Percentiles rank a stretch among this genome's conserved stretches.
Conservation (phyloP, 164 flowering plant genomes). For the Chimonanthus salicifolius region DNA sequence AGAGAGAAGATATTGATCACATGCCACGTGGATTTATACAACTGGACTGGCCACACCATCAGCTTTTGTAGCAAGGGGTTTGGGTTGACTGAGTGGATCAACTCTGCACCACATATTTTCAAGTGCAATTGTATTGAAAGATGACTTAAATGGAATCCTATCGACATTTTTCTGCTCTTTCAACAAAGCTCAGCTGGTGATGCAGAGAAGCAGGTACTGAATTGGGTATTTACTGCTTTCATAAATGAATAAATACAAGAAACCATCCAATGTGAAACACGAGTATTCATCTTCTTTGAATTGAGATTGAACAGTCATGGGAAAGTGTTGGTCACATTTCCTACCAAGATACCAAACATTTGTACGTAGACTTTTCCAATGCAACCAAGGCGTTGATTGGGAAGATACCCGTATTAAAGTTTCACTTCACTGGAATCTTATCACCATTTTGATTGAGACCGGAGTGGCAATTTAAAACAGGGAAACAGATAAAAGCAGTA, state of each 20-base stretch:
- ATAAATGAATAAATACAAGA: background rate
- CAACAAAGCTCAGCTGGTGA: background rate
- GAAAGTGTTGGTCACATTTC: background rate
- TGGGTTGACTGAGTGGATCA: background rate
- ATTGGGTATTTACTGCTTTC: too few relatives aligned
- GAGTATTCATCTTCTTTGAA: too few relatives aligned
- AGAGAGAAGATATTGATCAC: background rate
- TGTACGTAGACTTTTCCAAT: too few relatives aligned
- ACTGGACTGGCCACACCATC: background rate
- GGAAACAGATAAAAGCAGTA: too few relatives aligned
- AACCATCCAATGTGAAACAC: too few relatives aligned
- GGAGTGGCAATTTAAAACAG: too few relatives aligned
- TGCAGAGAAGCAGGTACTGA: background rate
- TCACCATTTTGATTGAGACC: too few relatives aligned
- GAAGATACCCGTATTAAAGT: too few relatives aligned
- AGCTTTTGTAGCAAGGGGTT: background rate
- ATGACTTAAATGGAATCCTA: background rate
- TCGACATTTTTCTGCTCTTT: background rate
- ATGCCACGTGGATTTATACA: too few relatives aligned
- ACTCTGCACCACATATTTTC: background rate
- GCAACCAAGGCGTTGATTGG: too few relatives aligned
- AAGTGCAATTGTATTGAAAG: background rate
- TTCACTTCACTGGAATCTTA: too few relatives aligned
- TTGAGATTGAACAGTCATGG: too few relatives aligned
- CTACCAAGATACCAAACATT: background rate